Base-by-base conservation (phyloP, 148 eudicot species). In the Simmondsia chinensis region DNA sequence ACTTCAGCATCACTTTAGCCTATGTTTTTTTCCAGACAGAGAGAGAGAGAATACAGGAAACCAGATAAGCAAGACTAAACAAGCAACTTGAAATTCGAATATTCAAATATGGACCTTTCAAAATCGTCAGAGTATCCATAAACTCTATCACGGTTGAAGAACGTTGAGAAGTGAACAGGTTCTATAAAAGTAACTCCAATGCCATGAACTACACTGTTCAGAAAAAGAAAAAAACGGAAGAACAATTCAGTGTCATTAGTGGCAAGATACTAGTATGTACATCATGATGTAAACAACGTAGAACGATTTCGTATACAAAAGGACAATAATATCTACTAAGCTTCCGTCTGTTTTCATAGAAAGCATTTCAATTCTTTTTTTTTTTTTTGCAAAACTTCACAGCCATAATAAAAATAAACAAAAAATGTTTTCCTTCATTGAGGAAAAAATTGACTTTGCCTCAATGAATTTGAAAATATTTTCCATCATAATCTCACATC, bases 101-200 rank as follows among this genome's bases (percentile, higher is more conserved):
- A 20, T 9, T 25, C 40, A 22, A 20, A 21, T 20, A 44, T 21
- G 21, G 20, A 76, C 88, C 88, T 61, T 49, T 80, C 88, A 59
- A 80, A 76, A 57, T 80, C 83, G 46, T 80, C 61, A 13, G 83
- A 18, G 63, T 64, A 70, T 11, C 88, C 88, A 42, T 80, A 73
- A 38, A 80, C 56, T 44, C 33, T 70, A 54, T 76, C 80, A 21
- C 56, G 60, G 57, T 62, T 53, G 51, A 80, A 80, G 28, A 76
- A 73, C 25, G 88, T 66, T 20, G 82, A 69, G 43, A 69, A 65
- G 52, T 60, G 25, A 38, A 80, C 37, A 51, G 88, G 83, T 52
- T 80, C 56, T 46, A 80, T 70, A 33, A 80, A 80, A 57, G 88
- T 80, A 25, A 76, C 71, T 54, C 72, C 83, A 50, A 80, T 73